A percentile compares a stretch with the other conserved stretches of the same genome.
phyloP scores from a whole-genome alignment of 768 basidiomycete species.

The Jaapia argillacea region DNA sequence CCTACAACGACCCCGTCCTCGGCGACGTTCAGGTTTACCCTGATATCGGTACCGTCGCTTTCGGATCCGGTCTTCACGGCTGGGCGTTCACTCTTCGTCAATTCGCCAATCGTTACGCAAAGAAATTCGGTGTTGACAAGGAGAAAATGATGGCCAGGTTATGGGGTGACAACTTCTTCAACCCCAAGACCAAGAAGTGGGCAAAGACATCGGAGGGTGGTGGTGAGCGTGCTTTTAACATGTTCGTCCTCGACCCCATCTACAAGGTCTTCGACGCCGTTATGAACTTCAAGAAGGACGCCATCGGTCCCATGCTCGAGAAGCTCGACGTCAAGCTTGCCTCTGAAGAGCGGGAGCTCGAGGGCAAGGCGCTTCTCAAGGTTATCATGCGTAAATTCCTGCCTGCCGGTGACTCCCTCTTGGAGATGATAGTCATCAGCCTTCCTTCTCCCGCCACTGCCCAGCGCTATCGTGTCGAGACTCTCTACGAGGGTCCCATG shows the following conservation, averaged over 20 bases:
- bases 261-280: conserved; percentile 97
- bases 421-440: conserved; percentile 99
- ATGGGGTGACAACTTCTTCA: conserved; percentile 99
- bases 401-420: conserved; percentile 93
- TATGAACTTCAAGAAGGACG: conserved; percentile 99
- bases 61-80: conserved; percentile 98
- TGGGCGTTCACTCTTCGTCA: conserved; percentile 99
- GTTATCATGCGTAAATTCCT: conserved; percentile 99
- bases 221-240: conserved; percentile 97
- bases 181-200: conserved; percentile 96
- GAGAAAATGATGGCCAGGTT: conserved; percentile 96
- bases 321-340: conserved; percentile 93
- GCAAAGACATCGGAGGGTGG: conserved; percentile 65
- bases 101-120: conserved; percentile 89
- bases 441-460: conserved; percentile 96
- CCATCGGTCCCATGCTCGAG: conserved; percentile 73
- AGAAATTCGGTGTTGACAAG: conserved; percentile 99
- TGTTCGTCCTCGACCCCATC: conserved; percentile 98
- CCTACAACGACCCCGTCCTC: conserved; percentile 87
- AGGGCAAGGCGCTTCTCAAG: conserved; percentile 95
- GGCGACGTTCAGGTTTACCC: conserved; percentile 99
- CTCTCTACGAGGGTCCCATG: conserved; percentile 99
- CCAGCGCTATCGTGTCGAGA: conserved; percentile 98
- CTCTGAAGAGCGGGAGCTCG: conserved; percentile 83
- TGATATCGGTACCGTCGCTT: conserved; percentile 96